These are phyloP conservation scores for Eutrema heterophyllum DNA, from an alignment of 345 rosid genomes.

Conservation along the genomic window DNA sequence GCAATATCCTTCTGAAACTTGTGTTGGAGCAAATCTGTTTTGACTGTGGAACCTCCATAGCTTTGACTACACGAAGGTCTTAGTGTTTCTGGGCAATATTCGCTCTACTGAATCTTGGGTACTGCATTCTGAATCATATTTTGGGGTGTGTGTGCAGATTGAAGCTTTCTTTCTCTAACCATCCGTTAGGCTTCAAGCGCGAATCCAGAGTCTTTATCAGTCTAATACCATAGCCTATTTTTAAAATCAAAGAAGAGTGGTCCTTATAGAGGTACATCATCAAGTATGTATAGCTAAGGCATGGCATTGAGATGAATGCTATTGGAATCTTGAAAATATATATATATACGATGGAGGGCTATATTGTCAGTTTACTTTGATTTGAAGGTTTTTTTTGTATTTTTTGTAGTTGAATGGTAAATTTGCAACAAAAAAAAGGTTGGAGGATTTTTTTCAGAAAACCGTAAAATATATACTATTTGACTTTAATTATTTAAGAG, in stretches of 20 bases:
- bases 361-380: no score
- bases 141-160: conserved; percentile 8
- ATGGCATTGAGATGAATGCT: conserved; percentile 16
- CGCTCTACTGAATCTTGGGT: not conserved
- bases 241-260: conserved; percentile 27
- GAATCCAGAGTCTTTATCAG: conserved; percentile 13
- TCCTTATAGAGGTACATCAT: conserved; percentile 8
- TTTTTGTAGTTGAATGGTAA: no score
- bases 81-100: not conserved
- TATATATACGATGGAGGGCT: no score
- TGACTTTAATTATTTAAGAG: conserved; percentile 15
- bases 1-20: not conserved
- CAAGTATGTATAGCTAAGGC: conserved; percentile 23
- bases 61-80: not conserved
- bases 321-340: not conserved
- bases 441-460: no score
- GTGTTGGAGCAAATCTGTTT: not conserved
- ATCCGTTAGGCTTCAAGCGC: conserved; percentile 4
- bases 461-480: not conserved
- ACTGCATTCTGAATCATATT: conserved; percentile 7
- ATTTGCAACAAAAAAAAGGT: no score
- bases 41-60: not conserved
- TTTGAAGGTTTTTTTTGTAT: no score
- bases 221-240: conserved; percentile 6
- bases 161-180: conserved; percentile 4